These are phyloP conservation scores for Globisporangium ultimum DNA, from an alignment of 352 stramenopile species.

Conservation along the genomic window DNA sequence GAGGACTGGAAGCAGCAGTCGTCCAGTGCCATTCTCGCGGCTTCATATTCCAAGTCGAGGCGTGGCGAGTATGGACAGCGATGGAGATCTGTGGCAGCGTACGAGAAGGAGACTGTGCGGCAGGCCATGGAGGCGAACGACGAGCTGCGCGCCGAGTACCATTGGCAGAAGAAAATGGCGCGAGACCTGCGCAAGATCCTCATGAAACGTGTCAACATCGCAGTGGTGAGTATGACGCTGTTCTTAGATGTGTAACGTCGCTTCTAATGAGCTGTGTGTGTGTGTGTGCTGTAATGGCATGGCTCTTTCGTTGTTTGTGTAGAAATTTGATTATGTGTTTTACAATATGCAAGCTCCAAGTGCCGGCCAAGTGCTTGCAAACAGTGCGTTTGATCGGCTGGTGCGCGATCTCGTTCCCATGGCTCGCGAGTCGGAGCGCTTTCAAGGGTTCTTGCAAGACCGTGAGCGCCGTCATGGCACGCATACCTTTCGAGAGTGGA, in stretches of 20 bases:
- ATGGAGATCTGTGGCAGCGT: not conserved
- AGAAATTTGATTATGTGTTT: too few relatives aligned
- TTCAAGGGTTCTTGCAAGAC: not conserved
- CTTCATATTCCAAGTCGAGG: too few relatives aligned
- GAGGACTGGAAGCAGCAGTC: not conserved
- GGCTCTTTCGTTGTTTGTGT: too few relatives aligned
- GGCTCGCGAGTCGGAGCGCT: not conserved
- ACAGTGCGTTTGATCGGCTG: not conserved
- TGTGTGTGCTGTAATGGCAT: too few relatives aligned
- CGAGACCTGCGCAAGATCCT: conserved; percentile 1
- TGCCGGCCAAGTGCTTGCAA: not conserved
- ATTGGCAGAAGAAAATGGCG: conserved; percentile 2
- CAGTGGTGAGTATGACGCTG: too few relatives aligned
- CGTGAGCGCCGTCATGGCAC: too few relatives aligned
- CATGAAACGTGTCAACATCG: conserved; percentile 4
- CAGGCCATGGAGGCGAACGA: not conserved
- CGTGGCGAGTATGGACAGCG: too few relatives aligned
- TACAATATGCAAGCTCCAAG: too few relatives aligned
- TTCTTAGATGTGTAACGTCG: too few relatives aligned
- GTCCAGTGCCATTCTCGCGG: too few relatives aligned
- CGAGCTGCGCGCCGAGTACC: not conserved
- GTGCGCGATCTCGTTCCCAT: not conserved
- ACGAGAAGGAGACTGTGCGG: not conserved
- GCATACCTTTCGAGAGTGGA: conserved; percentile 1
- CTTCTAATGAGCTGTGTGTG: too few relatives aligned